phyloP scores from a whole-genome alignment of 805 yeast genomes.

The Kodamaea laetipori region DNA sequence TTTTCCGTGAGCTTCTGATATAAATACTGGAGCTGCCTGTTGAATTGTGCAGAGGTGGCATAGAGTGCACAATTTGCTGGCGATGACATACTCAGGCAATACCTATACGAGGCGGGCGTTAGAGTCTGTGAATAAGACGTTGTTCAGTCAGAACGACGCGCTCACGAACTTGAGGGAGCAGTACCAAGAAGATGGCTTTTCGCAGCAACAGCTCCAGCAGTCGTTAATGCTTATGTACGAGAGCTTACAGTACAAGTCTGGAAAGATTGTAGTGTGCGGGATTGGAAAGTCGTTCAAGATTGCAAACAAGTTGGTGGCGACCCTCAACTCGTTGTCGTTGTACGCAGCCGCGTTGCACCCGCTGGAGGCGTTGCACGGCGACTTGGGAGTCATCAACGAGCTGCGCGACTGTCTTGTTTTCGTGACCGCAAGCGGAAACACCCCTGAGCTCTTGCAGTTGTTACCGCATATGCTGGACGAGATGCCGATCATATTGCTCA shows the following conservation, averaged over 20 bases:
- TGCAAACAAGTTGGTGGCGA: slow-evolving; percentile 77
- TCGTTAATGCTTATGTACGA: slow-evolving; percentile 44
- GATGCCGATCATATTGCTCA: slow-evolving; percentile 60
- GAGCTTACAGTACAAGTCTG: slow-evolving; percentile 39
- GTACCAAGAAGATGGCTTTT: slow-evolving; percentile 46
- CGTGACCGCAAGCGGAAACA: slow-evolving; percentile 79
- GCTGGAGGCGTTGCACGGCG: slow-evolving; percentile 88
- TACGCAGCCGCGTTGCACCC: slow-evolving; percentile 75
- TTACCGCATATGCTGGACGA: slow-evolving; percentile 57
- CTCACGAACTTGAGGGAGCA: slow-evolving; percentile 47
- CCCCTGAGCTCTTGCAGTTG: slow-evolving; percentile 68
- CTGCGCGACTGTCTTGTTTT: slow-evolving; percentile 58
- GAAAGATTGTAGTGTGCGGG: slow-evolving; percentile 77
- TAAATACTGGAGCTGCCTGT: background rate
- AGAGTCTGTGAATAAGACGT: slow-evolving; percentile 42
- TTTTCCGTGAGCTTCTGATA: slow-evolving; percentile 1
- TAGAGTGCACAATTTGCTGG: background rate
- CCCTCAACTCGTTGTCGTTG: slow-evolving; percentile 76
- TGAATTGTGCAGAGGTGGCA: background rate
- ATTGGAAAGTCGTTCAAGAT: slow-evolving; percentile 85
- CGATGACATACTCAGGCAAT: background rate
- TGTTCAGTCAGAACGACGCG: slow-evolving; percentile 51
- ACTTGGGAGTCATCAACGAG: slow-evolving; percentile 68
- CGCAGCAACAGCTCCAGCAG: slow-evolving; percentile 45
- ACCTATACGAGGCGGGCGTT: slow-evolving; percentile 18